These are phyloP conservation scores for Thalassiosira hispida DNA, from an alignment of 352 stramenopile genomes.

Conservation along the genomic window DNA sequence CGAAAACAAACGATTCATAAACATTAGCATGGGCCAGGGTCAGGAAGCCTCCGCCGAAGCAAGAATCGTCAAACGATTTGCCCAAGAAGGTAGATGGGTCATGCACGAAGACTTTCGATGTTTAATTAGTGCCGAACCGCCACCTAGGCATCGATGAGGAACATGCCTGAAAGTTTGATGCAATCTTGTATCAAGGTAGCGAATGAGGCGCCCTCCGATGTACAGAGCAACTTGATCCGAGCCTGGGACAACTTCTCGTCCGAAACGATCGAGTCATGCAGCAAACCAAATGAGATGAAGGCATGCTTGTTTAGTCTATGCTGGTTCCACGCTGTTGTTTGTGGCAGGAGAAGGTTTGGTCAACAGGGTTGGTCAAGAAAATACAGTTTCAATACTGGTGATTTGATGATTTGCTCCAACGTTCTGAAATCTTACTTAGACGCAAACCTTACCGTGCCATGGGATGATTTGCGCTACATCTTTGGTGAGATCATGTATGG, in stretches of 20 bases:
- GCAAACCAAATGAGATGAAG: conserved; percentile 92
- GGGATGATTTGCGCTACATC: conserved; percentile 94
- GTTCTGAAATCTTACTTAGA: conserved; percentile 96
- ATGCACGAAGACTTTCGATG: conserved; percentile 94
- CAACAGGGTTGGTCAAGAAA: conserved; percentile 97
- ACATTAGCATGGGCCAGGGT: conserved; percentile 97
- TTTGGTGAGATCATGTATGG: conserved; percentile 97
- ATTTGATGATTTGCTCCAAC: conserved; percentile 93
- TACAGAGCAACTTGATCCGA: conserved; percentile 95
- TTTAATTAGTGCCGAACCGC: conserved; percentile 93
- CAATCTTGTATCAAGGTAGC: conserved; percentile 96
- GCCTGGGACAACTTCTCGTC: conserved; percentile 92
- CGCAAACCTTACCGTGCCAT: conserved; percentile 91
- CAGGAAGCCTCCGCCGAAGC: conserved; percentile 94
- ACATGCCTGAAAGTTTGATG: conserved; percentile 94
- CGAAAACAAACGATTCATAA: conserved; percentile 94
- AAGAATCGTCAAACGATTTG: conserved; percentile 90
- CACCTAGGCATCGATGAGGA: conserved; percentile 74
- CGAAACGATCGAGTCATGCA: conserved; percentile 94
- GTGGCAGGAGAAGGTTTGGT: conserved; percentile 97
- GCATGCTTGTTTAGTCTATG: conserved; percentile 96
- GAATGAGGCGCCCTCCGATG: conserved; percentile 92
- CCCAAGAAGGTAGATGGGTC: conserved; percentile 95
- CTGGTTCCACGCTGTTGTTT: conserved; percentile 96
- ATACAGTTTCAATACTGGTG: conserved; percentile 96